Percentiles rank a stretch among this genome's conserved stretches.
These are phyloP conservation scores for Stereocaulon alpinum DNA, from an alignment of 495 filamentous ascomycete genomes.

Conservation along the genomic window DNA sequence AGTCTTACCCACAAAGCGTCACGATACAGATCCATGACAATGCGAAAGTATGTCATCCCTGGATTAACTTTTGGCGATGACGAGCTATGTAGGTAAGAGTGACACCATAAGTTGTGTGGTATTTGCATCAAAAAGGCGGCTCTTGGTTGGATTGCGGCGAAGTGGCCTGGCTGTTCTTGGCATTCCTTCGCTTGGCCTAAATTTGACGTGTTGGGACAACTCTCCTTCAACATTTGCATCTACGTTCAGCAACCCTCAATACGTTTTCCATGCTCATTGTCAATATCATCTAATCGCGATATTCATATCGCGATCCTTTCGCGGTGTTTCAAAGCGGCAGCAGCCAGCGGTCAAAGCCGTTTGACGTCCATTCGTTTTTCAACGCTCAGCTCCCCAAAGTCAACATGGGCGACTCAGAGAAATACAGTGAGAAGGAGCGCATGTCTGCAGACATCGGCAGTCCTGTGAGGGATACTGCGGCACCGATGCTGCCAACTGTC, in stretches of 20 bases:
- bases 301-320: not conserved
- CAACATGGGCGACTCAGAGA: constrained; percentile 53
- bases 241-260: not conserved
- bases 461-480: constrained; percentile 47
- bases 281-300: not conserved
- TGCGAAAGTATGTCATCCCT: no score
- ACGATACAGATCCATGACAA: no score
- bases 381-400: constrained; percentile 35
- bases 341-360: constrained; percentile 32
- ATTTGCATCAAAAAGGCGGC: no score
- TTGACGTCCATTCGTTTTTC: constrained; percentile 42
- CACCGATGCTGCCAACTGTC: constrained; percentile 65
- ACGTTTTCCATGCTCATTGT: not conserved
- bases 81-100: no score
- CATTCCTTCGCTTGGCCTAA: not conserved
- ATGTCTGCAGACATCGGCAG: constrained; percentile 42
- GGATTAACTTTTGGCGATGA: no score
- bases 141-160: no score
- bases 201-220: not conserved
- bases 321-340: constrained; percentile 17
- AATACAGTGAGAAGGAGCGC: constrained; percentile 55
- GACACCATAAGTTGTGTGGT: no score
- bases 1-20: no score
- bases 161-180: no score
- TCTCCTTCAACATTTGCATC: not conserved